Conservation (phyloP, 768 basidiomycete species). For the Amanita polypyramis region DNA sequence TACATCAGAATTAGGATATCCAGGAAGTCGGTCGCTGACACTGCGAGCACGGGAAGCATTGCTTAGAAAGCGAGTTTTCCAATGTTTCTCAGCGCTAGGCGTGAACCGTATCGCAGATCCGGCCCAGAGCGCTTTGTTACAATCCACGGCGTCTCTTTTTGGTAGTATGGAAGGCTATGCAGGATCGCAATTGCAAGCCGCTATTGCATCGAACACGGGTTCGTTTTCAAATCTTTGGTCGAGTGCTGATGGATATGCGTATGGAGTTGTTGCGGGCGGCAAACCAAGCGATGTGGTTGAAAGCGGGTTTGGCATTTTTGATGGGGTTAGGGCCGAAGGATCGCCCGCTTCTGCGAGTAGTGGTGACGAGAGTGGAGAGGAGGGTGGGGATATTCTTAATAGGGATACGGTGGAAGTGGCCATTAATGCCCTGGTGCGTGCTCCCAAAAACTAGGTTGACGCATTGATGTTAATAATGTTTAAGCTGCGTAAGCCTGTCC, state of each 20-base stretch:
- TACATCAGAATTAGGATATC: constrained; percentile 26
- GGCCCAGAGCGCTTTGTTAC: constrained; percentile 71
- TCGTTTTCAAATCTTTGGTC: constrained; percentile 83
- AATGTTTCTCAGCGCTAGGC: constrained; percentile 81
- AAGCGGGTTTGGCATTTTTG: constrained; percentile 5
- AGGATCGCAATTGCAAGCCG: constrained; percentile 82
- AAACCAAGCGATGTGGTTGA: constrained; percentile 5
- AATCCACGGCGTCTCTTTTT: constrained; percentile 73
- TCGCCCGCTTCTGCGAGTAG: constrained; percentile 34
- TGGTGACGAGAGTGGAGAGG: constrained; percentile 20
- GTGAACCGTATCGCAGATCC: constrained; percentile 71
- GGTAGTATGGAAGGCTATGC: constrained; percentile 79
- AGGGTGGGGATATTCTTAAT: constrained; percentile 43
- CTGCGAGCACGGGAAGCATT: constrained; percentile 76
- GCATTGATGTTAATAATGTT: not conserved
- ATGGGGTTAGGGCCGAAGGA: constrained; percentile 31
- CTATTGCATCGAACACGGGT: constrained; percentile 80
- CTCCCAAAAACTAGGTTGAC: not conserved
- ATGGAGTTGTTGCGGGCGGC: constrained; percentile 36
- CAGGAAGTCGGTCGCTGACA: constrained; percentile 28
- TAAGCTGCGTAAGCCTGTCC: constrained; percentile 69
- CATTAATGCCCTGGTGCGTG: constrained; percentile 66
- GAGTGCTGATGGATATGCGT: constrained; percentile 80
- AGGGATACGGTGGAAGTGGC: constrained; percentile 73
- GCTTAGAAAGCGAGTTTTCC: constrained; percentile 75